Evolutionary conservation across 2,329 filamentous ascomycete species (phyloP), one percentile per base, ranked within the genome.

Genomic region (Sporothrix luriei): DNA sequence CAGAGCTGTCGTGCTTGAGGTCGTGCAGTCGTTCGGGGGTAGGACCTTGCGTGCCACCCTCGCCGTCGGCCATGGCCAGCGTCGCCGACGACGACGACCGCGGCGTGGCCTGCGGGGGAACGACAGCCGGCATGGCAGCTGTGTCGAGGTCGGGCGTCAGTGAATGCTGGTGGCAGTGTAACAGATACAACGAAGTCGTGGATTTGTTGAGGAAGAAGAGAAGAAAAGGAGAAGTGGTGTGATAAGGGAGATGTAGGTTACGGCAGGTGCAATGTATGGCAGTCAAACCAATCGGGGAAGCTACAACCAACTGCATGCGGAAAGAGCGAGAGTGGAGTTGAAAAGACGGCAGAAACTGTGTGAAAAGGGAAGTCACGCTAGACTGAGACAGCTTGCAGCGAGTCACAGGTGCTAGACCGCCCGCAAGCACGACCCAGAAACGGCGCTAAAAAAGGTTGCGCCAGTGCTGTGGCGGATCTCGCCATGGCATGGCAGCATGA

Each of bases 1-100:
- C 91, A 2, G 91, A 93, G 78, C 88, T 91, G 76, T 89, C 86
- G 77, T 94, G 91, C 76, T 89, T 85, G 72, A 96, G 86, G 74
- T 88, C 89, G 78, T 96, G 92, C 70, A 90, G 82, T 59, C 93
- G 84, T 68, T 87, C 85, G n/a, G 91, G 91, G 6, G 77, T 73
- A 19, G 73, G 55, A 61, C 76, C 75, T 29, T 69, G 62, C 0
- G 66, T 57, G 13, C 54, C 48, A 43, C 68, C 62, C 46, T 71
- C 70, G 57, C 70, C 71, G 70, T 72, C 72, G 29, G 70, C 68
- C 54, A 69, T 59, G 68, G 72, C 68, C 24, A 71, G 61, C 7
- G 68, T n/a, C 43, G 61, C 13, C 9, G 70, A 51, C 1, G 69
- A n/a, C 9, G 70, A 51, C 1, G 68, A 40, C 57, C 75, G 70